Conservation (phyloP, 192 early-diverging fungal species). For the Coemansia sp. region DNA sequence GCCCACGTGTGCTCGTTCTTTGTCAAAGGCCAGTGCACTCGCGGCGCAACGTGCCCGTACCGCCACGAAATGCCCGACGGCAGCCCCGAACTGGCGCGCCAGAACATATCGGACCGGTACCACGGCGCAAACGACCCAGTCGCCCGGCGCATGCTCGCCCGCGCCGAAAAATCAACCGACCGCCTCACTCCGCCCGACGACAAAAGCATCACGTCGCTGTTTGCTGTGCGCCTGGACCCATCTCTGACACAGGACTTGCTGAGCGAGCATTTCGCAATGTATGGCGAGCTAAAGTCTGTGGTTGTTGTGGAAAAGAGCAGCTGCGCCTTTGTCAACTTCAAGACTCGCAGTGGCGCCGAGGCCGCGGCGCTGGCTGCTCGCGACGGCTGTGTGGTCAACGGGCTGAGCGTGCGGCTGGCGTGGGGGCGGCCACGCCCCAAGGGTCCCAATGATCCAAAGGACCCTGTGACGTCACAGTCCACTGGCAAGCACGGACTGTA, state of each 20-base stretch:
- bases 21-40: constrained; percentile 90
- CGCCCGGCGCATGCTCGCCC: constrained; percentile 77
- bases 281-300: constrained; percentile 89
- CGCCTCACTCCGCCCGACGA: constrained; percentile 72
- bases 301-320: constrained; percentile 74
- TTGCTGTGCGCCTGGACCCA: constrained; percentile 77
- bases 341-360: constrained; percentile 78
- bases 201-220: constrained; percentile 79
- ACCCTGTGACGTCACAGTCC: background rate
- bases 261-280: constrained; percentile 70
- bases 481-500: constrained; percentile 21
- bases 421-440: constrained; percentile 81
- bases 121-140: constrained; percentile 94
- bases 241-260: constrained; percentile 72
- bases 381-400: constrained; percentile 73
- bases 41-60: constrained; percentile 94
- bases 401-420: constrained; percentile 67
- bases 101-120: constrained; percentile 95
- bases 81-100: constrained; percentile 80
- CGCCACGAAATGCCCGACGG: constrained; percentile 86
- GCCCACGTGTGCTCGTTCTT: constrained; percentile 95
- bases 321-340: constrained; percentile 92
- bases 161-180: constrained; percentile 52
- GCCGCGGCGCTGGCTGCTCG: constrained; percentile 75
- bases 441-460: constrained; percentile 59